Base-by-base conservation (phyloP, 352 stramenopile species). In the Globisporangium paroecandrum region DNA sequence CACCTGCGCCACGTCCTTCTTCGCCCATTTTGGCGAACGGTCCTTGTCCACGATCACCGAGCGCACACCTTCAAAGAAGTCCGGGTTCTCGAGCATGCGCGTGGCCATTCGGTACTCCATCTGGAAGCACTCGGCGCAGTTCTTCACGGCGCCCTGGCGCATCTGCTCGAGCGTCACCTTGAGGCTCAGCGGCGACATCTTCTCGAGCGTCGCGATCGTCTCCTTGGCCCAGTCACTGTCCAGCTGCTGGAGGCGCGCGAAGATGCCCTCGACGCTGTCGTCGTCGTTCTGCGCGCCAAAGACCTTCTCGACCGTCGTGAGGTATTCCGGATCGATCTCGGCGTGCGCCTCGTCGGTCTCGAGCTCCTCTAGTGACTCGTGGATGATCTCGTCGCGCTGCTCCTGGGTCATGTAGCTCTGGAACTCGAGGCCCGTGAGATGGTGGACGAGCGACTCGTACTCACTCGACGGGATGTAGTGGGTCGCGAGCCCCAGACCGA, bases 31-130 rank as follows among this genome's bases (percentile, higher is more conserved):
- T 10, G 97, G 97, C 58, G 87, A 81, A 34, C 87, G 84, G 79
- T 99, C 95, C 74, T 98, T 99, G 79, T 99, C 97, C 9, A 99
- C 85, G 56, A 99, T 84, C 55, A 98, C 85, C 38, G 97, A 93
- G 63, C 97, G 89, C 25, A 99, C 95, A 13, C 97, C 97, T 74
- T 99, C 97, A 67, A 97, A 98, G 74, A 99, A 99, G 76, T 99
- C 97, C 15, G 78, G 71, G 66, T 89, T 93, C 60, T 93, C 83
- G 71, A 94, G 85, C 80, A 98, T 95, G 67, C 89, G 85, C 56
- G 79, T 78, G 65, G 85, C 83, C 62, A 94, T 80, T 38, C 86
- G 85, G 78, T 91, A 98, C 77, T 99, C 97, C 93, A 99, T 98
- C 73, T 98, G 78, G 65, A 99, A 94, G 71, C 87, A 97, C 73